Percentiles rank a stretch among this genome's conserved stretches.
These are phyloP conservation scores for Ceratocystis colombiana DNA, from an alignment of 2,329 filamentous ascomycete genomes.

Conservation along the genomic window DNA sequence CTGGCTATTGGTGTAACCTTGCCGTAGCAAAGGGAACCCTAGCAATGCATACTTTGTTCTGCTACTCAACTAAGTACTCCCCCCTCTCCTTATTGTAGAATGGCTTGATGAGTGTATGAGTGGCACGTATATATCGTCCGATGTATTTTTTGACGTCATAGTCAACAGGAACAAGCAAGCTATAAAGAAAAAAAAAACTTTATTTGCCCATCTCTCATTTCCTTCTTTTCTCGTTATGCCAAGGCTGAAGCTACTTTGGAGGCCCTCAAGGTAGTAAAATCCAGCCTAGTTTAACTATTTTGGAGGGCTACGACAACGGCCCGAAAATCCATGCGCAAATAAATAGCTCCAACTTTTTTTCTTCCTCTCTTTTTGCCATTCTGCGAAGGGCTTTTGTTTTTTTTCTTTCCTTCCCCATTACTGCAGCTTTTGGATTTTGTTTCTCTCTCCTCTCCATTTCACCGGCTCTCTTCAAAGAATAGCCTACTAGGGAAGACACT, in stretches of 20 bases:
- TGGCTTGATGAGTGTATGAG: too few relatives aligned
- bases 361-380: conserved; percentile 3
- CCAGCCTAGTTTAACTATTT: not conserved
- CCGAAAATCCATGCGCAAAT: conserved; percentile 9
- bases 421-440: too few relatives aligned
- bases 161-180: too few relatives aligned
- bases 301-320: conserved; percentile 10
- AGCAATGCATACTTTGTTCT: too few relatives aligned
- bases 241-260: not conserved
- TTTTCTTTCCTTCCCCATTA: not conserved
- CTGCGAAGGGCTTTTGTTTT: not conserved
- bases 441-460: not conserved
- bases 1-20: too few relatives aligned
- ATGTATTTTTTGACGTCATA: too few relatives aligned
- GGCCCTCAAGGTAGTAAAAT: not conserved
- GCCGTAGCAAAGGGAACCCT: too few relatives aligned
- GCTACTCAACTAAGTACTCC: too few relatives aligned
- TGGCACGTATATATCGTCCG: too few relatives aligned
- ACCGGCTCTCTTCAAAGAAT: not conserved
- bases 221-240: not conserved
- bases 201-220: too few relatives aligned
- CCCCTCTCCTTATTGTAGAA: too few relatives aligned
- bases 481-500: not conserved
- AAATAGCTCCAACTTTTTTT: conserved; percentile 13
- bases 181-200: too few relatives aligned